A percentile compares a stretch with the other conserved stretches of the same genome.
These are phyloP conservation scores for Dimocarpus longan DNA, from an alignment of 345 rosid species.

Conservation along the genomic window DNA sequence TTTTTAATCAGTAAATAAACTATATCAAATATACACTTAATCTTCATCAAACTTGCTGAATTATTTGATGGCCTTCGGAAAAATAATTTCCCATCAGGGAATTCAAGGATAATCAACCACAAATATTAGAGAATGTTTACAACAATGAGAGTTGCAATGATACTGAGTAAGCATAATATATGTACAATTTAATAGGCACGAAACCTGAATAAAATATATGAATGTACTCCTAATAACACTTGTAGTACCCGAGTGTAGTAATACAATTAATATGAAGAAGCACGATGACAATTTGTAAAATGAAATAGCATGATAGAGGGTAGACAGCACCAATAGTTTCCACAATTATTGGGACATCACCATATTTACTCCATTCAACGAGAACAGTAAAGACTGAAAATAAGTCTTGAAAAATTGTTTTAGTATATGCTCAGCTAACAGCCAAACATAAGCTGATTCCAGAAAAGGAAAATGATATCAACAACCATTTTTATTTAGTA, in stretches of 20 bases:
- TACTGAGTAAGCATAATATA: neutral
- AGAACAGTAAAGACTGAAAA: neutral
- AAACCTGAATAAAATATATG: neutral
- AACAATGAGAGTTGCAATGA: neutral
- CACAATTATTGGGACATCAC: neutral
- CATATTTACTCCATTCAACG: neutral
- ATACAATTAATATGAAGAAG: neutral
- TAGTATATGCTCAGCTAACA: conserved; percentile 15
- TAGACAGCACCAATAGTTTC: neutral
- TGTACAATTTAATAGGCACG: neutral
- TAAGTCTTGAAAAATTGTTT: neutral
- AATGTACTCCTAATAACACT: neutral
- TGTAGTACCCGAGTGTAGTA: conserved; percentile 4
- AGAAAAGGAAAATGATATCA: neutral
- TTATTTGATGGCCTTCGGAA: neutral
- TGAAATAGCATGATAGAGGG: too few species aligned
- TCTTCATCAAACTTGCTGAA: neutral
- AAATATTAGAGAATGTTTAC: neutral
- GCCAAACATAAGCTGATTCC: neutral
- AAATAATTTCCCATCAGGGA: neutral
- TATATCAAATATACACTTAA: too few species aligned
- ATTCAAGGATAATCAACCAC: neutral
- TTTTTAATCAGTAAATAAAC: too few species aligned
- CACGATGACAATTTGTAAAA: neutral
- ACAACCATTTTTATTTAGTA: neutral